Base-by-base conservation (phyloP, 2,329 filamentous ascomycete species). In the Neonectria hederae region DNA sequence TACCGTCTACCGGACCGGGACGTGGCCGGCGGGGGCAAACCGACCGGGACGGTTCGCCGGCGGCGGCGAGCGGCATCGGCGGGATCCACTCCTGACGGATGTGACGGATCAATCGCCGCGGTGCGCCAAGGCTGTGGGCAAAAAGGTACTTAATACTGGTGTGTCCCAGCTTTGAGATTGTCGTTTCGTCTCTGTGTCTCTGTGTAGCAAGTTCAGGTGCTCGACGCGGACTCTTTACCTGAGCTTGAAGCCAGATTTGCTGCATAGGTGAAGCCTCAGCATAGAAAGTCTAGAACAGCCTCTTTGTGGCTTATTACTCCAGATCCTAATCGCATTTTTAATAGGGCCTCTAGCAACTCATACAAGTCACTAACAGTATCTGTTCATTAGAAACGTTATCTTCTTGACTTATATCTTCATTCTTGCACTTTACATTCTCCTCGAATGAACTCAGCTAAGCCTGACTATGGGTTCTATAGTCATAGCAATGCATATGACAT, bases 21-120 rank as follows among this genome's bases (percentile, higher is more conserved):
- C n/a, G n/a, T n/a, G n/a, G n/a, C n/a, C n/a, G 59, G 59, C 59
- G 45, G 43, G 59, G 59, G 59, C 52, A 22, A 62, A 13, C 7
- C 3, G 35, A 35, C 53, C 45, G 59, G 59, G 32, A 26, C 58
- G 24, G 35, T 62, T 62, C 59, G 59, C 59, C 59, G 59, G 45
- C 59, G 59, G 59, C 59, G 52, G 30, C 35, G 28, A 55, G 59
- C 52, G 53, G 45, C 53, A 52, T 62, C 59, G 53, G 59, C 43
- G 10, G 24, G 32, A n/a, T 17, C 22, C 45, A 48, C 26, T 48
- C 13, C 14, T 3, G 32, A n/a, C 58, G 58, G 58, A 54, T 54
- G 22, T 3, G 19, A 49, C 58, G 58, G 58, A 54, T 42, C 17
- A 26, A 17, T 17, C 7, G 14, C 22, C 22, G 22, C 24, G 45